These are phyloP conservation scores for Talaromyces thailandensis DNA, from an alignment of 495 filamentous ascomycete species.

Conservation along the genomic window DNA sequence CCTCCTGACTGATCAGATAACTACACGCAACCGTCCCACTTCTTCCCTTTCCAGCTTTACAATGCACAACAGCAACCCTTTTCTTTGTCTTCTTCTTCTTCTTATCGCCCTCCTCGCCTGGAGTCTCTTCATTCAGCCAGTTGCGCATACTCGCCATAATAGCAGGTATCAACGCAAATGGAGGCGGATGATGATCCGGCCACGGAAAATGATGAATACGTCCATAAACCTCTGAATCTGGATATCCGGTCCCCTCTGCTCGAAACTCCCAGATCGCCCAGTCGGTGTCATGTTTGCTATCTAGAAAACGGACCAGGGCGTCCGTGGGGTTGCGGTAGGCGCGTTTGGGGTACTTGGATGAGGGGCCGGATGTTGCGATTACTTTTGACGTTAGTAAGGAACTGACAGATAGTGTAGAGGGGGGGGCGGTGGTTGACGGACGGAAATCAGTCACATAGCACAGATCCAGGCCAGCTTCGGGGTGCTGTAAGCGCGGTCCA, in stretches of 20 bases:
- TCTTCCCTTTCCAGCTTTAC: constrained; percentile 93
- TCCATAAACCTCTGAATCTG: constrained; percentile 76
- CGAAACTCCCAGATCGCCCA: constrained; percentile 98
- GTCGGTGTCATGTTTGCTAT: constrained; percentile 66
- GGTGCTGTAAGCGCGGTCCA: constrained; percentile 70
- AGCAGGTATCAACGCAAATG: constrained; percentile 75
- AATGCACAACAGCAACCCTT: constrained; percentile 87
- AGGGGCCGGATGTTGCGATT: constrained; percentile 75
- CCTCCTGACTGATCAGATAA: constrained; percentile 84
- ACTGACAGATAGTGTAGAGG: neutral
- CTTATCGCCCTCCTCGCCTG: neutral
- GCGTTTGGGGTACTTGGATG: constrained; percentile 75
- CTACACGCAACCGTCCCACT: constrained; percentile 82
- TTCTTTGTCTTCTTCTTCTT: constrained; percentile 16
- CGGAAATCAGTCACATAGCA: constrained; percentile 88
- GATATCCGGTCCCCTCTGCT: constrained; percentile 92
- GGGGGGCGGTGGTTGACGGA: constrained; percentile 13
- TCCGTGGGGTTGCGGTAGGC: constrained; percentile 91
- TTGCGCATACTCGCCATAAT: constrained; percentile 88
- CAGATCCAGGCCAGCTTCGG: constrained; percentile 82
- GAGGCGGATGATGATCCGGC: constrained; percentile 95
- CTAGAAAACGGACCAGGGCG: constrained; percentile 74
- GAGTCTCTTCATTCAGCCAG: constrained; percentile 58
- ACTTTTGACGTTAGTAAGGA: constrained; percentile 23
- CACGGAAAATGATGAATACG: constrained; percentile 86